Percentiles rank a stretch among this genome's conserved stretches.
Evolutionary conservation across 257 asterid species (phyloP).

Genomic region (Vinca minor): DNA sequence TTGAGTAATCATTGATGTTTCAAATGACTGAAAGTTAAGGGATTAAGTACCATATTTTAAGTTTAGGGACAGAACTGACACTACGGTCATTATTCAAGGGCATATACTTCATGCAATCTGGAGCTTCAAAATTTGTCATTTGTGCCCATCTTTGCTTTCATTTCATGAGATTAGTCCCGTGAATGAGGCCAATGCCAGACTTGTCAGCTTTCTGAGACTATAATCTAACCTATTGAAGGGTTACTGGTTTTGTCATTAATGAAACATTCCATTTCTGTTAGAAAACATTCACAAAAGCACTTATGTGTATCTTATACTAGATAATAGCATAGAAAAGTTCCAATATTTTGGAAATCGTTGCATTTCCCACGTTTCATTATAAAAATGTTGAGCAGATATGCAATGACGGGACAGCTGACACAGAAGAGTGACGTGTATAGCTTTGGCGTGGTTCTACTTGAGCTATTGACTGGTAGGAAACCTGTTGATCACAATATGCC

Average conservation of each 20-base stretch:
- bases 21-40: neutral
- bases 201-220: neutral
- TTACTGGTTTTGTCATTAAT: neutral
- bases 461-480: constrained; percentile 85
- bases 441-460: constrained; percentile 84
- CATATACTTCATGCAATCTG: neutral
- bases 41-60: neutral
- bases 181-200: neutral
- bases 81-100: neutral
- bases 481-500: constrained; percentile 96
- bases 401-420: constrained; percentile 92
- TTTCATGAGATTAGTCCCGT: neutral
- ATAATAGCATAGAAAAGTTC: neutral
- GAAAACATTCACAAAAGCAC: neutral
- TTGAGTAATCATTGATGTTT: neutral
- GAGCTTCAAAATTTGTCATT: neutral
- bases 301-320: neutral
- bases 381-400: constrained; percentile 45
- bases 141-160: neutral
- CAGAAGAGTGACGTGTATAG: constrained; percentile 92
- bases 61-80: neutral
- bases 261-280: neutral
- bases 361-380: neutral
- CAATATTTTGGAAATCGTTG: neutral
- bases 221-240: neutral